phyloP scores from a whole-genome alignment of 2,329 filamentous ascomycete genomes.

The Colletotrichum sidae region DNA sequence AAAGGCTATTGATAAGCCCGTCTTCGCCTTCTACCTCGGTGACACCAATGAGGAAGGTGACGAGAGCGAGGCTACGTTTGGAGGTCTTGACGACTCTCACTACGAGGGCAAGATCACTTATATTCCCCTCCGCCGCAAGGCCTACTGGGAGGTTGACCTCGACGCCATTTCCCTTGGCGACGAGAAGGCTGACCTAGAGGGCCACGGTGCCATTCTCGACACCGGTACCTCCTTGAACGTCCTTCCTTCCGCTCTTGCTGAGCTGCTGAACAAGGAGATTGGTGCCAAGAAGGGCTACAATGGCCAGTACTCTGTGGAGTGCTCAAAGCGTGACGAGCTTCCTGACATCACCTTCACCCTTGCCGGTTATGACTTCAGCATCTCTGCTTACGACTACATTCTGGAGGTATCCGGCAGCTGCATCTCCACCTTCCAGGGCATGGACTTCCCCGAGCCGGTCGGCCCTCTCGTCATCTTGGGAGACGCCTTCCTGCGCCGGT shows the following conservation, averaged over 20 bases:
- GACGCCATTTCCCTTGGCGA: constrained; percentile 91
- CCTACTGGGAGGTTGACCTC: constrained; percentile 99
- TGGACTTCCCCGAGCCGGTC: constrained; percentile 89
- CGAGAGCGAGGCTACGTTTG: constrained; percentile 89
- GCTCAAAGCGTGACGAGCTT: constrained; percentile 82
- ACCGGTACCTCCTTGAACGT: constrained; percentile 98
- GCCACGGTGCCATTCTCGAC: constrained; percentile 96
- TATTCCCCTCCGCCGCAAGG: constrained; percentile 96
- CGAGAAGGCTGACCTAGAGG: constrained; percentile 87
- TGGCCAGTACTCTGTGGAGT: constrained; percentile 96
- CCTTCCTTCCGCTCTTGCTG: constrained; percentile 89
- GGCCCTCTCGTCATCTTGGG: constrained; percentile 96
- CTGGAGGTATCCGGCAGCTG: constrained; percentile 95
- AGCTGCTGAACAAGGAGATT: constrained; percentile 97
- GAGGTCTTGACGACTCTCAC: constrained; percentile 86
- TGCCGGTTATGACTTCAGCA: constrained; percentile 92
- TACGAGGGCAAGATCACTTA: constrained; percentile 88
- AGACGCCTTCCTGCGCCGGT: constrained; percentile 85
- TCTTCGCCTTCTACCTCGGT: constrained; percentile 97
- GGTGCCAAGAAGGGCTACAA: constrained; percentile 98
- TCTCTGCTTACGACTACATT: constrained; percentile 91
- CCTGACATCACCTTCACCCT: constrained; percentile 94
- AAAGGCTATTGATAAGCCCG: constrained; percentile 87
- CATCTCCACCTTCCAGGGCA: constrained; percentile 97
- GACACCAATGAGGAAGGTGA: constrained; percentile 74